Percentiles rank a stretch among this genome's conserved stretches.
Evolutionary conservation across 2,329 filamentous ascomycete genomes (phyloP).

Genomic region (Cordyceps farinosa): DNA sequence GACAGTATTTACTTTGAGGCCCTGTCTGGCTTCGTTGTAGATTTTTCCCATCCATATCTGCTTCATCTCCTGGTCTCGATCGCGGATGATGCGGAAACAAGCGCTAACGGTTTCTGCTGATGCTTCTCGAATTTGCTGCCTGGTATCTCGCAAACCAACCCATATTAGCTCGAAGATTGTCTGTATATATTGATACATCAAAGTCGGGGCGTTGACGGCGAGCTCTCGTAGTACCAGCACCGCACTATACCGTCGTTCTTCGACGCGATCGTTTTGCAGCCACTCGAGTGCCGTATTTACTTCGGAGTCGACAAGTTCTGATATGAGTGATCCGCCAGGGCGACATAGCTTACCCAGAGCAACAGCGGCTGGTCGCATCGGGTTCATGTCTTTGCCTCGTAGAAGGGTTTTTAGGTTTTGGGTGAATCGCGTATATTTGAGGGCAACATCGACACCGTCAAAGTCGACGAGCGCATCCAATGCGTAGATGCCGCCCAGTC

Average conservation of each 20-base stretch:
- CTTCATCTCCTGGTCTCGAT: conserved; percentile 85
- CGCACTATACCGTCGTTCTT: conserved; percentile 89
- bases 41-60: conserved; percentile 87
- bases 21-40: conserved; percentile 77
- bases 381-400: conserved; percentile 83
- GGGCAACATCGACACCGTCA: conserved; percentile 86
- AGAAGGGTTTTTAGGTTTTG: conserved; percentile 85
- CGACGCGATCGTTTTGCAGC: conserved; percentile 90
- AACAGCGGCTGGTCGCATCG: conserved; percentile 85
- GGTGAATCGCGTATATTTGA: conserved; percentile 92
- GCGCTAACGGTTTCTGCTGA: conserved; percentile 91
- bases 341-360: conserved; percentile 87
- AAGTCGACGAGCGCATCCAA: conserved; percentile 94
- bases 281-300: conserved; percentile 95
- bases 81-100: conserved; percentile 92
- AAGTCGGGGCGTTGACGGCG: conserved; percentile 85
- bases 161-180: conserved; percentile 95
- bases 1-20: conserved; percentile 74
- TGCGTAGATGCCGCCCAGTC: conserved; percentile 86
- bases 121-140: conserved; percentile 86
- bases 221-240: conserved; percentile 88
- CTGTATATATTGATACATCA: conserved; percentile 94
- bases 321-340: conserved; percentile 89
- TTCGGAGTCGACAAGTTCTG: conserved; percentile 93
- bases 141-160: conserved; percentile 85